These are phyloP conservation scores for Asterella californica DNA, from an alignment of 225 moss, liverwort and hornwort genomes.

Conservation along the genomic window DNA sequence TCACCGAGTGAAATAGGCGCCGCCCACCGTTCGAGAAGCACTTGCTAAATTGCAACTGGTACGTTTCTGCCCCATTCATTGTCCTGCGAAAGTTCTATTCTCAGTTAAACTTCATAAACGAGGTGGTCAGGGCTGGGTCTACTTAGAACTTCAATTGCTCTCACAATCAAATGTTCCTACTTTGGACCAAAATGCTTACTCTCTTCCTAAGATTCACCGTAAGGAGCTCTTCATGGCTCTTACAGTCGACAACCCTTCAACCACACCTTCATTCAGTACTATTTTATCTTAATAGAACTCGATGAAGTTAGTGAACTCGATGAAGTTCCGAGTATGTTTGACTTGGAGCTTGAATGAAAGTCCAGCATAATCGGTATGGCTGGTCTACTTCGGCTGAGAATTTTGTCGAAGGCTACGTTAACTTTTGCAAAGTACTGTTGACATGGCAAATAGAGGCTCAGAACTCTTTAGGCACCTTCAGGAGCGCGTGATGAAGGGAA, in stretches of 20 bases:
- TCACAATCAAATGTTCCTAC: background rate
- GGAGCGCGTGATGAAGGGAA: background rate
- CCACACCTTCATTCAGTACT: background rate
- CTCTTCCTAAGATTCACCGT: background rate
- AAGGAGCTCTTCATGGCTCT: background rate
- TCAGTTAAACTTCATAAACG: background rate
- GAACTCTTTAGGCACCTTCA: background rate
- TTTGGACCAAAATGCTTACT: background rate
- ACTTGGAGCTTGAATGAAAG: background rate
- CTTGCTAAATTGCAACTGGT: background rate
- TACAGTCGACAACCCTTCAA: background rate
- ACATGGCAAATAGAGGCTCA: background rate
- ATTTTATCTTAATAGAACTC: background rate
- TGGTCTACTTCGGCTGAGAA: background rate
- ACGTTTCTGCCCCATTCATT: background rate
- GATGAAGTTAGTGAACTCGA: background rate
- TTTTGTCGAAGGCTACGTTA: background rate
- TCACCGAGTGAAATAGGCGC: background rate
- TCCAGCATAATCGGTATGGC: background rate
- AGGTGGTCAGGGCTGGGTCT: background rate
- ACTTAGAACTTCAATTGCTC: background rate
- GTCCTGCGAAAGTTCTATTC: background rate
- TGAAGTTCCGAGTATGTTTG: background rate
- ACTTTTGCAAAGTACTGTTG: no score
- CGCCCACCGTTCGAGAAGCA: background rate